Conservation (phyloP, 2,329 filamentous ascomycete species). For the Aspergillus sp. region DNA sequence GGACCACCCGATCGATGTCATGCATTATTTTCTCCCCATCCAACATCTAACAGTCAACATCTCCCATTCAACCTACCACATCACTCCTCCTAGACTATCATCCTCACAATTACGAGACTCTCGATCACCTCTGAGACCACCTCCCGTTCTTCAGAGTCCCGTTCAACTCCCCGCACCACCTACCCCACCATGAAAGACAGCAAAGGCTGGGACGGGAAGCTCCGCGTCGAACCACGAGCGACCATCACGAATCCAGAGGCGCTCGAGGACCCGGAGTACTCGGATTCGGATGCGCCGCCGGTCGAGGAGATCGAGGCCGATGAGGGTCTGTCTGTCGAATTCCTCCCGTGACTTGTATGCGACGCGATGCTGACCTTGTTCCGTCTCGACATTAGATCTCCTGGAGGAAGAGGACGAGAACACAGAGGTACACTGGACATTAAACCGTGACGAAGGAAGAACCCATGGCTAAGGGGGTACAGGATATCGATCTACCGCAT, state of each 20-base stretch:
- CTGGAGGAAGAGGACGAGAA: conserved; percentile 58
- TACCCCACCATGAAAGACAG: conserved; percentile 37
- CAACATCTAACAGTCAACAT: too few relatives aligned
- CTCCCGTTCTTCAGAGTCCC: too few relatives aligned
- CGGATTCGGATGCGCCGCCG: conserved; percentile 65
- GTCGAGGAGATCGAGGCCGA: conserved; percentile 78
- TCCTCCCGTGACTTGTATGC: neutral
- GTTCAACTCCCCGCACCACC: neutral
- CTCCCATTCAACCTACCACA: too few relatives aligned
- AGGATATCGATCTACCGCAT: conserved; percentile 90
- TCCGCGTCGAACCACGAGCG: conserved; percentile 64
- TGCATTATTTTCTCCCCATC: too few relatives aligned
- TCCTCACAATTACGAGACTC: too few relatives aligned
- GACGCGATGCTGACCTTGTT: conserved; percentile 8
- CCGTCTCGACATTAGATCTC: conserved; percentile 46
- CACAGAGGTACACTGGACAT: conserved; percentile 44
- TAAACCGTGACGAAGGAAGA: neutral
- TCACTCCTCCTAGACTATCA: too few relatives aligned
- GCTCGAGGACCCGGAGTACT: conserved; percentile 81
- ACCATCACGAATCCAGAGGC: conserved; percentile 76
- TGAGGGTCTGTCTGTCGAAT: conserved; percentile 58
- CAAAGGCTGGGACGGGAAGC: conserved; percentile 48
- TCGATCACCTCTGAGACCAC: too few relatives aligned
- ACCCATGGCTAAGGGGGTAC: conserved; percentile 2
- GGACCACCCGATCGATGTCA: too few relatives aligned